Base-by-base conservation (phyloP, 1,284 basidiomycete species). In the Marasmius tenuissimus region DNA sequence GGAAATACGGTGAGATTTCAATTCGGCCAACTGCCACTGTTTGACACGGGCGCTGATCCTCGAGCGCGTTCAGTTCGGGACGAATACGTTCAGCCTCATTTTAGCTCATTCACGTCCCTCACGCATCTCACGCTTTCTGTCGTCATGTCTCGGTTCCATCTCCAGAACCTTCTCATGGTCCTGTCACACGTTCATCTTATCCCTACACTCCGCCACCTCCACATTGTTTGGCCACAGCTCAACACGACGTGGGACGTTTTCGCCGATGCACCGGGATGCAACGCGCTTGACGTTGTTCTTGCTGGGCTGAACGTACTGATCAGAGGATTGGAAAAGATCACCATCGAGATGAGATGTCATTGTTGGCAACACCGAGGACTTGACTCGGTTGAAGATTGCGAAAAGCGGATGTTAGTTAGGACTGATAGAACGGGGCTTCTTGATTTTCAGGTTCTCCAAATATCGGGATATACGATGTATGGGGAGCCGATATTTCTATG, bases 381-480 rank as follows among this genome's bases (percentile, higher is more conserved):
- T 11, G 34, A 38, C 5, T 4, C 27, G 27, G 27, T 2, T 27
- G 52, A 54, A 37, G 52, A 35, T 1, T 54, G 38, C 16, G 52
- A 54, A 34, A 54, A 14, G 34, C 14, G 16, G 16, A 54, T 54
- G 27, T 38, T 54, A 16, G 34, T 16, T 1, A 54, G 27, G 20
- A 54, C 52, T 10, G 52, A 34, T 14, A 35, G 38, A 18, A 54
- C 52, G n/a, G 52, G 52, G 34, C 16, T 54, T 18, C 38, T 54
- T 8, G 34, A 54, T 34, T 11, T 54, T 33, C 35, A 54, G 16
- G 34, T 54, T 10, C 18, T 54, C 34, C 34, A 54, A 18, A 54
- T 54, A 8, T 37, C n/a, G 35, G 52, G 52, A 10, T 54, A 54
- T 54, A 54, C 52, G n/a, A 54, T 54, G 52, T 54, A 54, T 38